Conservation (phyloP, 2,329 filamentous ascomycete species). For the Xylaria sp. region DNA sequence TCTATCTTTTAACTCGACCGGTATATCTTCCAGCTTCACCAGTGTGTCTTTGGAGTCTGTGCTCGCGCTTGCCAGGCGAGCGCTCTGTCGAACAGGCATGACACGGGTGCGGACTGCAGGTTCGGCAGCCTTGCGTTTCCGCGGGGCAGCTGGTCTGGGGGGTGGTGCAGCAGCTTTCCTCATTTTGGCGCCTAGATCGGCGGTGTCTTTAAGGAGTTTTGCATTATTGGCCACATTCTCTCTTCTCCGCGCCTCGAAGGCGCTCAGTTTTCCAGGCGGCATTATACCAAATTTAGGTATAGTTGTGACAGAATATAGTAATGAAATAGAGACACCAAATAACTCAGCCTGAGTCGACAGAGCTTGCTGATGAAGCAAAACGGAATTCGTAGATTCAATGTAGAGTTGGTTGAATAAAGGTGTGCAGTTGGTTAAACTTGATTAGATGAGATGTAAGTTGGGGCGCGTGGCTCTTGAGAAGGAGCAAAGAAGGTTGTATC, state of each 20-base stretch:
- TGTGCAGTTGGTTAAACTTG: not conserved
- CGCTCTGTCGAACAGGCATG: slow-evolving; percentile 66
- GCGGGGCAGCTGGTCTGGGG: slow-evolving; percentile 55
- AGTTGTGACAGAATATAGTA: not conserved
- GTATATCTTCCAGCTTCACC: slow-evolving; percentile 59
- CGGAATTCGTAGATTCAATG: not conserved
- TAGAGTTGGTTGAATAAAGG: not conserved
- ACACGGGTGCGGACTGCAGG: slow-evolving; percentile 59
- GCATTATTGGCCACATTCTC: slow-evolving; percentile 92
- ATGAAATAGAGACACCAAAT: not conserved
- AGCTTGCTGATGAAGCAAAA: too few relatives aligned
- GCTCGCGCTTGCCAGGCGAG: slow-evolving; percentile 65
- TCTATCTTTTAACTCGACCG: slow-evolving; percentile 54
- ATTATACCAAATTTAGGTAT: slow-evolving; percentile 49
- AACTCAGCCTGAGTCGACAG: not conserved
- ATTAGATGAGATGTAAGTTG: too few relatives aligned
- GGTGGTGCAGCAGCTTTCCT: slow-evolving; percentile 67
- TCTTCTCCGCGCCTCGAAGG: slow-evolving; percentile 84
- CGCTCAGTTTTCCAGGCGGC: slow-evolving; percentile 71
- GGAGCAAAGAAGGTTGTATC: not conserved
- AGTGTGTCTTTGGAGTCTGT: slow-evolving; percentile 58
- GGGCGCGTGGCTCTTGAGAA: not conserved
- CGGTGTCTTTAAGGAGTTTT: slow-evolving; percentile 77
- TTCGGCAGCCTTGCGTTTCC: slow-evolving; percentile 54
- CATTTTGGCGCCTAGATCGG: slow-evolving; percentile 75